These are phyloP conservation scores for Epithele typhae DNA, from an alignment of 768 basidiomycete genomes.

Conservation along the genomic window DNA sequence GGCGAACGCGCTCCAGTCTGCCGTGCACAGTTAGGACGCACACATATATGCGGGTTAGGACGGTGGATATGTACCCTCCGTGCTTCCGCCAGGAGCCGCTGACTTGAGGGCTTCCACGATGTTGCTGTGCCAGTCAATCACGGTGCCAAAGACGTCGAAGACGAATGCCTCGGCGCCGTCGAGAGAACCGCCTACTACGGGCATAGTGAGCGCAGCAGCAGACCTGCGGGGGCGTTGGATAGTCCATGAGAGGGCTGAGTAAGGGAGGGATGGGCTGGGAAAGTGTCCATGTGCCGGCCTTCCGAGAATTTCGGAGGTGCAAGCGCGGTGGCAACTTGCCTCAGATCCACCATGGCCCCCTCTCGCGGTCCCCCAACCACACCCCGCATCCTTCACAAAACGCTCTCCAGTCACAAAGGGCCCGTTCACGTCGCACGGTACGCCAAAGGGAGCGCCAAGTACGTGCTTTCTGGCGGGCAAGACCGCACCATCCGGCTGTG, in stretches of 20 bases:
- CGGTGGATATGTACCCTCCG: neutral
- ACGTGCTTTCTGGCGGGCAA: conserved; percentile 90
- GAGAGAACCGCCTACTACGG: too few relatives aligned
- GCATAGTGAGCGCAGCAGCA: too few relatives aligned
- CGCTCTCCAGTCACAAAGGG: conserved; percentile 68
- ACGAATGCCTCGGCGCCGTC: conserved; percentile 18
- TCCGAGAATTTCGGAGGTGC: too few relatives aligned
- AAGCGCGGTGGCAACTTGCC: too few relatives aligned
- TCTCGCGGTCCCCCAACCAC: conserved; percentile 41
- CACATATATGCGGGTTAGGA: neutral
- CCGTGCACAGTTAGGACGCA: too few relatives aligned
- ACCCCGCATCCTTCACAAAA: conserved; percentile 58
- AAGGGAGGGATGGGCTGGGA: too few relatives aligned
- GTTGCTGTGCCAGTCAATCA: conserved; percentile 25
- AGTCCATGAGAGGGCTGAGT: too few relatives aligned
- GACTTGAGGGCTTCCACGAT: conserved; percentile 13
- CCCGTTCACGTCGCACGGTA: conserved; percentile 90
- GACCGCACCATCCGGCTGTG: conserved; percentile 88
- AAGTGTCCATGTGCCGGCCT: too few relatives aligned
- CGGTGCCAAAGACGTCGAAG: conserved; percentile 27
- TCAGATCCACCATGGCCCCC: conserved; percentile 24
- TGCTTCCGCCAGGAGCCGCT: neutral
- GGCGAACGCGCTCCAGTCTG: conserved; percentile 46
- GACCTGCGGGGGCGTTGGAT: too few relatives aligned
- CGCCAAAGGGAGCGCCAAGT: conserved; percentile 83